phyloP scores from a whole-genome alignment of 768 basidiomycete genomes.

The Tricholoma matsutake region DNA sequence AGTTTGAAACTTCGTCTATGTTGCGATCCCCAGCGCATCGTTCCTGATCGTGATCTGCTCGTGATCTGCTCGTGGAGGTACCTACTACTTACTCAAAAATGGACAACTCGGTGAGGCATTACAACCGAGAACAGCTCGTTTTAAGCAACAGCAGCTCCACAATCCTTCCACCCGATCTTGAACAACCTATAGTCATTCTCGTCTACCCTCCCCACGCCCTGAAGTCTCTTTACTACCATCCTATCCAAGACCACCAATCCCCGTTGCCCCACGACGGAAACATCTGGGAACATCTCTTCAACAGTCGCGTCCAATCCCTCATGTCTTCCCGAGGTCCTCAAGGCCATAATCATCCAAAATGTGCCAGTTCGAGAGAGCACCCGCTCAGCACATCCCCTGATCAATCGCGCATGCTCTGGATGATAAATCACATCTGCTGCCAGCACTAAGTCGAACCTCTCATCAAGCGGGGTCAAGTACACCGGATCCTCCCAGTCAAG shows the following conservation, averaged over 20 bases:
- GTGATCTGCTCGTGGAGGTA: no score
- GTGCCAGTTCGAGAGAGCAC: constrained; percentile 48
- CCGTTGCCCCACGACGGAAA: constrained; percentile 5
- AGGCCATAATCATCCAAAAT: constrained; percentile 73
- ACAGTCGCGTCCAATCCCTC: constrained; percentile 58
- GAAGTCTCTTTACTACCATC: constrained; percentile 46
- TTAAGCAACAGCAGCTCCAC: background rate
- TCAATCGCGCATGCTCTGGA: constrained; percentile 65
- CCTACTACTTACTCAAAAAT: no score
- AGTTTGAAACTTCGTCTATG: no score
- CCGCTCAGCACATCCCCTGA: constrained; percentile 55
- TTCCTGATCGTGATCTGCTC: no score
- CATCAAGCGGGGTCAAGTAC: constrained; percentile 31
- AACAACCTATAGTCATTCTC: constrained; percentile 69
- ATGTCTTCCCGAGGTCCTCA: constrained; percentile 63
- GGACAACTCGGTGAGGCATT: no score
- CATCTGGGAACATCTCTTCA: constrained; percentile 46
- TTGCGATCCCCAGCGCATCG: no score
- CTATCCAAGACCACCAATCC: constrained; percentile 45
- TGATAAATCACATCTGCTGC: constrained; percentile 83
- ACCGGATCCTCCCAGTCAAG: constrained; percentile 66
- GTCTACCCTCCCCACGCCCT: constrained; percentile 62
- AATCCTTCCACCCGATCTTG: constrained; percentile 62
- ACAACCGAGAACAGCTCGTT: no score
- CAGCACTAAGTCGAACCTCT: constrained; percentile 64